phyloP scores from a whole-genome alignment of 139 green algal genomes.

The Haematococcus sp. region DNA sequence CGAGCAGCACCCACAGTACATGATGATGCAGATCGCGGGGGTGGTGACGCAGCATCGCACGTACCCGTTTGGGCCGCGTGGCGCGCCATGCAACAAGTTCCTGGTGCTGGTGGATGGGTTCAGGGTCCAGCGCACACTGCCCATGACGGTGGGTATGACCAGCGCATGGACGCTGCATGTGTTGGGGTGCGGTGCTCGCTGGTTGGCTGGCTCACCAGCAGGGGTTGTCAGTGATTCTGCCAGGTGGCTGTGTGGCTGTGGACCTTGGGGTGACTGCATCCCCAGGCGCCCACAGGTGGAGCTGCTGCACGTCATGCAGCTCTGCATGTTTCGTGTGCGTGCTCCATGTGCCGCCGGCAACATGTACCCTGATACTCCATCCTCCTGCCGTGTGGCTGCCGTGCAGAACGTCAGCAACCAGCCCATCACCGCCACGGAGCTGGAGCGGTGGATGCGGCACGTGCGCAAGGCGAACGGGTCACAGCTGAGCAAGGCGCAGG shows the following conservation, averaged over 20 bases:
- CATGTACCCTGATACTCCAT: too few relatives aligned
- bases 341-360: too few relatives aligned
- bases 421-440: slow-evolving; percentile 7
- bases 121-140: slow-evolving; percentile 19
- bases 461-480: not conserved
- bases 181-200: too few relatives aligned
- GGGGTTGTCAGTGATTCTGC: too few relatives aligned
- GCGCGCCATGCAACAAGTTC: slow-evolving; percentile 34
- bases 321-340: too few relatives aligned
- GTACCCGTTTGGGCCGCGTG: slow-evolving; percentile 26
- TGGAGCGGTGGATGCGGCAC: slow-evolving; percentile 30
- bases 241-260: too few relatives aligned
- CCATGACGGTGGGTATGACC: slow-evolving; percentile 28
- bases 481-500: slow-evolving; percentile 20
- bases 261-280: too few relatives aligned
- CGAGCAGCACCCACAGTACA: slow-evolving; percentile 4
- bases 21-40: slow-evolving; percentile 11
- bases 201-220: too few relatives aligned
- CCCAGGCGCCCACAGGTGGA: too few relatives aligned
- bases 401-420: slow-evolving; percentile 13
- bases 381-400: too few relatives aligned
- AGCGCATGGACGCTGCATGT: too few relatives aligned
- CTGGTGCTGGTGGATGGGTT: slow-evolving; percentile 44
- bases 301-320: too few relatives aligned
- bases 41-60: not conserved